Base-by-base conservation (phyloP, 176 grass and related monocot genomes). In the Carex parvula region DNA sequence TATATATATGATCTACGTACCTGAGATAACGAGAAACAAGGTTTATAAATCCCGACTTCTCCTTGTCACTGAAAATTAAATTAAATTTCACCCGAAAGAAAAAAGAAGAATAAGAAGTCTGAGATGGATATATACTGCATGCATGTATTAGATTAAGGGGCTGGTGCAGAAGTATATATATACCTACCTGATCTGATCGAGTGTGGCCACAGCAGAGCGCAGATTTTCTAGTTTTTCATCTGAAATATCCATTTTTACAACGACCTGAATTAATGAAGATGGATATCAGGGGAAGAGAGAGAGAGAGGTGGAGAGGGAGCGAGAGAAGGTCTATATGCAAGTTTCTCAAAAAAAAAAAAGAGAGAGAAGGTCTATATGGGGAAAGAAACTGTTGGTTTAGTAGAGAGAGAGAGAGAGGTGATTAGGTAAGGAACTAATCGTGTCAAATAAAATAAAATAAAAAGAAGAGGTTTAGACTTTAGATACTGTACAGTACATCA, bases 21-120 rank as follows among this genome's bases (percentile, higher is more conserved):
- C 96, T 93, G 87, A 95, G 88, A 82, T 93, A 95, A 81, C 96
- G 96, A 79, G 86, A 68, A 71, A 98, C 93, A 50, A 95, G 91
- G 86, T 84, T 93, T 64, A 95, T 76, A 84, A 95, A 98, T 4
- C 95, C 91, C 13, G 91, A 89, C 82, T 98, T 98, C 92, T 98
- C 96, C 18, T 93, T 93, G 21, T 95, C 91, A 75, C 96, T 95
- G 86, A 83, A 84, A 39, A 82, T 8, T 1, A 84, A 39, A 82
- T 8, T 6, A 84, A 39, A 79, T 24, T 26, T 63, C 64, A 70
- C 63, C 16, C 11, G 39, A 79, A 14, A 46, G 13, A 57, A 7
- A 7, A 42, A 16, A 29, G 3, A n/a, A 53, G 13, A 33, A n/a
- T 60, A 9, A 48, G 24, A 86, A 13, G 4, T 10, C 15, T 29